A percentile compares a stretch with the other conserved stretches of the same genome.
Evolutionary conservation across 1,139 yeast species (phyloP).

Genomic region (Eremothecium gossypii): DNA sequence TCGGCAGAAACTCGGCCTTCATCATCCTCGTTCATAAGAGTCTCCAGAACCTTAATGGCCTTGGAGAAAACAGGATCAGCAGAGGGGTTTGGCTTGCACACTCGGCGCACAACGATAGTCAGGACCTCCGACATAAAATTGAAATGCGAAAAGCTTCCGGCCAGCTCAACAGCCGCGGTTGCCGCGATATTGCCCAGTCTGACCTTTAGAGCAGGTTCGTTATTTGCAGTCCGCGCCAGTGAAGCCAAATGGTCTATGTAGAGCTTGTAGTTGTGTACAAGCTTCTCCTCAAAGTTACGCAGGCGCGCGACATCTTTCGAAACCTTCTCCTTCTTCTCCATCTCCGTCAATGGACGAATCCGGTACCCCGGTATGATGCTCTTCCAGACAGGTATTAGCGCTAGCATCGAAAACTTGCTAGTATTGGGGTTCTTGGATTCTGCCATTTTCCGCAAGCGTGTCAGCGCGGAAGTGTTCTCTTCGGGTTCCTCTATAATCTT

Average conservation of each 20-base stretch:
- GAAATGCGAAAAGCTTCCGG: slow-evolving; percentile 63
- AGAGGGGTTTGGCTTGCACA: slow-evolving; percentile 46
- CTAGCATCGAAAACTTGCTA: slow-evolving; percentile 63
- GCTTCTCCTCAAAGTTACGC: slow-evolving; percentile 70
- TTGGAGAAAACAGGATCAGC: slow-evolving; percentile 41
- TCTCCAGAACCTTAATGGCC: slow-evolving; percentile 59
- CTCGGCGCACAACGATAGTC: slow-evolving; percentile 54
- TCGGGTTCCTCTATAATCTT: slow-evolving; percentile 83
- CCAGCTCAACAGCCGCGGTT: slow-evolving; percentile 67
- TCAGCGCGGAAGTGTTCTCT: slow-evolving; percentile 58
- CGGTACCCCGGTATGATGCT: slow-evolving; percentile 81
- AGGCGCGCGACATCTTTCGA: slow-evolving; percentile 69
- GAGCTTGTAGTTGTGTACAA: slow-evolving; percentile 60
- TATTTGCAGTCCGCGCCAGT: slow-evolving; percentile 31
- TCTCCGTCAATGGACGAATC: slow-evolving; percentile 72
- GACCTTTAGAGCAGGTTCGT: slow-evolving; percentile 36
- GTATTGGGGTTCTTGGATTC: slow-evolving; percentile 59
- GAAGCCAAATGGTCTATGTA: slow-evolving; percentile 51
- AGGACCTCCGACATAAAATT: slow-evolving; percentile 70
- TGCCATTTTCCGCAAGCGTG: slow-evolving; percentile 65
- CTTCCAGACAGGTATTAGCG: slow-evolving; percentile 78
- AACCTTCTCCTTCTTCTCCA: slow-evolving; percentile 74
- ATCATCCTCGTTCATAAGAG: slow-evolving; percentile 58
- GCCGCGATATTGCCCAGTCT: slow-evolving; percentile 26
- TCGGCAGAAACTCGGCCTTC: slow-evolving; percentile 78